Evolutionary conservation across 331 rosid genomes (phyloP).

Genomic region (Ulmus americana): DNA sequence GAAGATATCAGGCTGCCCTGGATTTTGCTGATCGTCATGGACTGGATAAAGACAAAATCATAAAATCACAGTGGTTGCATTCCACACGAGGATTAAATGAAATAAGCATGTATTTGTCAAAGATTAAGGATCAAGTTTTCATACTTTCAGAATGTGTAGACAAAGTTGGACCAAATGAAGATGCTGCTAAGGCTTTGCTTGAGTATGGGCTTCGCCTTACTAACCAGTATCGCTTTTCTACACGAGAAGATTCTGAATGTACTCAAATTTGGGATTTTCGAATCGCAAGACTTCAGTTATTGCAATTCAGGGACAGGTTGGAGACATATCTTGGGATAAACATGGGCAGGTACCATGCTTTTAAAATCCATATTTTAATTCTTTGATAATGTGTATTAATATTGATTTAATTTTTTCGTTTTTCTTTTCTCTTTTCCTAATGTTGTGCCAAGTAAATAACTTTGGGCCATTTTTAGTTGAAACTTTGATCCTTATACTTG

Average conservation of each 20-base stretch:
- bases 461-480: neutral
- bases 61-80: conserved; percentile 93
- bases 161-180: conserved; percentile 84
- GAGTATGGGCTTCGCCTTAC: conserved; percentile 69
- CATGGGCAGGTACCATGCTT: conserved; percentile 80
- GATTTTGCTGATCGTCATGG: conserved; percentile 71
- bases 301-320: conserved; percentile 81
- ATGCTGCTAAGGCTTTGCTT: conserved; percentile 65
- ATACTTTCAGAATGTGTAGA: conserved; percentile 74
- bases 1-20: conserved; percentile 62
- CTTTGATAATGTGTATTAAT: neutral
- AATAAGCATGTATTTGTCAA: conserved; percentile 50
- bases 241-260: conserved; percentile 36
- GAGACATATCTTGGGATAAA: conserved; percentile 96
- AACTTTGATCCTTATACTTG: conserved; percentile 19
- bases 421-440: neutral
- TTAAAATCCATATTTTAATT: neutral
- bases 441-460: neutral
- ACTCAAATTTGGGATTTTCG: conserved; percentile 65
- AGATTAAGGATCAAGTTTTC: conserved; percentile 61
- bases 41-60: conserved; percentile 70
- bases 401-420: neutral
- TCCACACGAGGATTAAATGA: conserved; percentile 70
- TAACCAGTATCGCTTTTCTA: conserved; percentile 57
- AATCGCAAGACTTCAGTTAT: conserved; percentile 63